phyloP scores from a whole-genome alignment of 2,329 filamentous ascomycete species.

The Fusarium sp. region DNA sequence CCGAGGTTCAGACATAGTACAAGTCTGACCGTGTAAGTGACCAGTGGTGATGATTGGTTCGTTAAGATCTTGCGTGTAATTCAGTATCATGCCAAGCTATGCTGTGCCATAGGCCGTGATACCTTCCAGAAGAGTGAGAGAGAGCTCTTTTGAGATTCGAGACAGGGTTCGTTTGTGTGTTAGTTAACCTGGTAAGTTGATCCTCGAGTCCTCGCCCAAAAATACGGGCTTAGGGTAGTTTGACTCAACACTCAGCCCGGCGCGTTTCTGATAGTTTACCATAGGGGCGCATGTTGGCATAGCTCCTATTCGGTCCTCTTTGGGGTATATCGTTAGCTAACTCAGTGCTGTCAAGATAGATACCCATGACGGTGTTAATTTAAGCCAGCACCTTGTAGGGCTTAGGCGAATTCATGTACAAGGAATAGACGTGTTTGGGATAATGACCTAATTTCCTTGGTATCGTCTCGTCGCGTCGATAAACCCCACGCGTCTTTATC shows the following conservation, averaged over 20 bases:
- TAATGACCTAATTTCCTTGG: slow-evolving; percentile 31
- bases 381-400: slow-evolving; percentile 28
- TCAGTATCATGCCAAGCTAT: background rate
- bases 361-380: slow-evolving; percentile 16
- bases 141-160: slow-evolving; percentile 13
- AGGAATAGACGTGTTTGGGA: slow-evolving; percentile 18
- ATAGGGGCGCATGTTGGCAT: background rate
- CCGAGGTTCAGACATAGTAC: slow-evolving; percentile 30
- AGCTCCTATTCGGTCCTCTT: slow-evolving; percentile 16
- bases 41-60: slow-evolving; percentile 11
- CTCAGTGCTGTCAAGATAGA: background rate
- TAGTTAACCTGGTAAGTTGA: background rate
- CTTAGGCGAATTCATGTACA: slow-evolving; percentile 28
- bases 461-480: slow-evolving; percentile 4
- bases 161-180: background rate
- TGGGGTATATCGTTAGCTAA: slow-evolving; percentile 4
- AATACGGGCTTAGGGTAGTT: slow-evolving; percentile 6
- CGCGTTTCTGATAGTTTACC: background rate
- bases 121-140: slow-evolving; percentile 38
- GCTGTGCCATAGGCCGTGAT: slow-evolving; percentile 16
- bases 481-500: slow-evolving; percentile 27
- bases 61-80: background rate
- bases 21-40: slow-evolving; percentile 24
- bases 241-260: slow-evolving; percentile 31
- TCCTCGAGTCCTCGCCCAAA: background rate